Base-by-base conservation (phyloP, 1,284 basidiomycete genomes). In the Sporisorium iseilematis-ciliati region DNA sequence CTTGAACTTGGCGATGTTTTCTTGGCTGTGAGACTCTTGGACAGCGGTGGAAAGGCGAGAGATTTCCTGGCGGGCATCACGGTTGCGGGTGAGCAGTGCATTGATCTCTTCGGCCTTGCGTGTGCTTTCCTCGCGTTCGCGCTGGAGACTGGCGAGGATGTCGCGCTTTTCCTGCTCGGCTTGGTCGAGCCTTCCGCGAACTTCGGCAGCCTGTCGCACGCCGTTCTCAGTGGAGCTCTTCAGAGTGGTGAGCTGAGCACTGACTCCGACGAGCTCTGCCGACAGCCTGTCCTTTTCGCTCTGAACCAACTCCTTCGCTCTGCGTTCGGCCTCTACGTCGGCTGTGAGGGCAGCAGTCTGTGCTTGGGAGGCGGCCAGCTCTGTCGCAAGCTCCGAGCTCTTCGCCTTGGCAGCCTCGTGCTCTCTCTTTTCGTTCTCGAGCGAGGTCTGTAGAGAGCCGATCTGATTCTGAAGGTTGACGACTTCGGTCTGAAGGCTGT, bases 1-100 rank as follows among this genome's bases (percentile, higher is more conserved):
- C 85, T 91, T 92, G 88, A 92, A 94, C 91, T 72, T 80, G 48
- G 67, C 69, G 7, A 74, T 73, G 63, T 78, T 76, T 41, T 81
- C 83, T 20, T 66, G 60, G 16, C 78, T 77, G 50, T 73, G 73
- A 14, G 75, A 72, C 23, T 75, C 73, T 50, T 83, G 80, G 4
- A 83, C 59, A 21, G 78, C 78, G 14, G 75, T 75, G 18, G 71
- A 48, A 31, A 82, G 71, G 26, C 68, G 60, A 2, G 77, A 71
- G 29, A 81, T 73, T 52, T 83, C 78, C 20, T 77, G 61, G 31
- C 82, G 76, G 21, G 78, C 67, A 26, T 80, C 77, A 25, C 78
- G 74, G 21, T 72, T 71, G 40, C 77, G 61, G 16, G 61, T 46
- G 33, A 69, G 65, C 12, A 81, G 67, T 6, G 62, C 33, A 12